Conservation (phyloP, 495 filamentous ascomycete species). For the Tuber calosporum region DNA sequence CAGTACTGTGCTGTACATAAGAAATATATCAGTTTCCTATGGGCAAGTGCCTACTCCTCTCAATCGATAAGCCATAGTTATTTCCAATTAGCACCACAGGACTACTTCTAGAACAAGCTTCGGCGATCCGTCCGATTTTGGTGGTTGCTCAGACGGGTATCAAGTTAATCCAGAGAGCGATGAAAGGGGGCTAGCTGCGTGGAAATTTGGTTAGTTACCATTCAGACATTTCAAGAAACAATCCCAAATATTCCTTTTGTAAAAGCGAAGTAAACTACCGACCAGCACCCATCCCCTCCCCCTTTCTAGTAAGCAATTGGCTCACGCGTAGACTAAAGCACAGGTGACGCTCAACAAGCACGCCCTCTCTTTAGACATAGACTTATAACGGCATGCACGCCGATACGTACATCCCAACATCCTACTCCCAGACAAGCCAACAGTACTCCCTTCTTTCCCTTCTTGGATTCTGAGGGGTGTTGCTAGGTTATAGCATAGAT, state of each 20-base stretch:
- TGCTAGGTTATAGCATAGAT: background rate
- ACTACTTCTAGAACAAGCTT: background rate
- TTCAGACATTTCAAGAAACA: background rate
- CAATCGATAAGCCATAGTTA: background rate
- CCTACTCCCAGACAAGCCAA: background rate
- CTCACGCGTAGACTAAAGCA: background rate
- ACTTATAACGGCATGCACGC: background rate
- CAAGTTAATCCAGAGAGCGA: background rate
- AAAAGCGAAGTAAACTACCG: background rate
- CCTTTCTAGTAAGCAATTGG: background rate
- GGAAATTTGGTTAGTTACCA: background rate
- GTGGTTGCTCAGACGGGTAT: background rate
- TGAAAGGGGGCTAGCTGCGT: background rate
- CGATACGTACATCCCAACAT: background rate
- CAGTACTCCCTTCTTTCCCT: background rate
- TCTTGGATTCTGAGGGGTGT: background rate
- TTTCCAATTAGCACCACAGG: background rate
- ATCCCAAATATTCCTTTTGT: background rate
- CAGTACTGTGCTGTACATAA: background rate
- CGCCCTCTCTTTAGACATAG: background rate
- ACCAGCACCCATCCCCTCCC: background rate
- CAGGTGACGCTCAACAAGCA: background rate
- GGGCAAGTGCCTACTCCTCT: background rate
- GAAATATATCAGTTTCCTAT: background rate
- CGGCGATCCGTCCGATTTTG: background rate